Percentiles rank a stretch among this genome's conserved stretches.
phyloP scores from a whole-genome alignment of 176 grass and related monocot species.

The Bolboschoenus planiculmis region DNA sequence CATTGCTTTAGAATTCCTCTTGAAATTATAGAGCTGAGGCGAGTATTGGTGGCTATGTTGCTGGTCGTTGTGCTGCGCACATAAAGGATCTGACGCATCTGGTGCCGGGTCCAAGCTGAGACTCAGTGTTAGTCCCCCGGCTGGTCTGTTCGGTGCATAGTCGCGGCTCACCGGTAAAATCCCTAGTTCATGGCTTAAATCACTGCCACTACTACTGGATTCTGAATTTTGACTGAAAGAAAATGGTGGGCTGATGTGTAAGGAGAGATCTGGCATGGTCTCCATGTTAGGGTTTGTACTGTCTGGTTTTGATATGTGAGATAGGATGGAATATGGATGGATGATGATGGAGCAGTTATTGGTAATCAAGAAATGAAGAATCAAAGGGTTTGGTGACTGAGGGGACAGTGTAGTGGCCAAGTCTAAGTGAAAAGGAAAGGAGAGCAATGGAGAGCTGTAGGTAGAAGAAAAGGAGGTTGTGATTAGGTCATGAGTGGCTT shows the following conservation, averaged over 20 bases:
- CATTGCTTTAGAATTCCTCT: constrained; percentile 47
- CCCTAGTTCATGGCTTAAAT: constrained; percentile 31
- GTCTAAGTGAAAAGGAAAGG: constrained; percentile 20
- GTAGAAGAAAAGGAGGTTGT: constrained; percentile 22
- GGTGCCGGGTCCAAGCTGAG: constrained; percentile 30
- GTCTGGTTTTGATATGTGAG: neutral
- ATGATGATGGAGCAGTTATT: neutral
- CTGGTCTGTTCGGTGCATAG: neutral
- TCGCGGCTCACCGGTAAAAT: neutral
- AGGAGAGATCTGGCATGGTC: constrained; percentile 49
- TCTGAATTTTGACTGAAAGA: constrained; percentile 10
- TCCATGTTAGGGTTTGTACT: constrained; percentile 10
- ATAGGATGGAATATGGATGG: neutral
- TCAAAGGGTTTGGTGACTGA: constrained; percentile 27
- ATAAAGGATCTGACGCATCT: neutral
- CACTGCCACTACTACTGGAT: constrained; percentile 18
- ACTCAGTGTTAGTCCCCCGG: constrained; percentile 39
- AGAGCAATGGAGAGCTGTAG: constrained; percentile 13
- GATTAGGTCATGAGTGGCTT: constrained; percentile 89
- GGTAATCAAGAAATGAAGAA: constrained; percentile 14
- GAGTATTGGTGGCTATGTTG: constrained; percentile 32
- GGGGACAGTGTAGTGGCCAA: neutral
- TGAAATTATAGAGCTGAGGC: constrained; percentile 63
- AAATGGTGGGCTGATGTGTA: constrained; percentile 70
- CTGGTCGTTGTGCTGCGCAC: constrained; percentile 6